Evolutionary conservation across 805 yeast genomes (phyloP).

Genomic region (Schwanniomyces vanrijiae): DNA sequence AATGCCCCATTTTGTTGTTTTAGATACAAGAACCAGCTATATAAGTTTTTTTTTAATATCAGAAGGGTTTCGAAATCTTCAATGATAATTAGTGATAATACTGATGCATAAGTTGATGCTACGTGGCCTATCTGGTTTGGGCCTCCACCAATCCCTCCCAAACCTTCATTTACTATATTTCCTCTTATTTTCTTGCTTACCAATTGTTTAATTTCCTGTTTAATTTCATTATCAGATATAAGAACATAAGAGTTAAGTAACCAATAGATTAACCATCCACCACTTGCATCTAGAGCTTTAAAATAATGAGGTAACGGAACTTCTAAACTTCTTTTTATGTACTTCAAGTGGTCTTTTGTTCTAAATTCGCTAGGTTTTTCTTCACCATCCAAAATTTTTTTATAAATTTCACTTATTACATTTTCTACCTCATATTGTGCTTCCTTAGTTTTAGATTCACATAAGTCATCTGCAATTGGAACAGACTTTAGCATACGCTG

Average conservation of each 20-base stretch:
- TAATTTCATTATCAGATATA: conserved; percentile 9
- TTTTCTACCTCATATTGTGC: conserved; percentile 36
- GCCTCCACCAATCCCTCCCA: conserved; percentile 83
- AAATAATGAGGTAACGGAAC: conserved; percentile 51
- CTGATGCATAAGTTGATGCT: conserved; percentile 81
- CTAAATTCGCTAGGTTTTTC: conserved; percentile 11
- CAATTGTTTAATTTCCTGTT: conserved; percentile 31
- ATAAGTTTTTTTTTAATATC: conserved; percentile 38
- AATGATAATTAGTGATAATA: conserved; percentile 58
- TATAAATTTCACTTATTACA: conserved; percentile 27
- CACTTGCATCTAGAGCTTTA: conserved; percentile 77
- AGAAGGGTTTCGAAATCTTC: conserved; percentile 37
- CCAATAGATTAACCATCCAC: conserved; percentile 92
- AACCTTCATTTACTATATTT: conserved; percentile 30
- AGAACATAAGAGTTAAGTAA: conserved; percentile 47
- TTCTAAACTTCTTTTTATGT: conserved; percentile 39
- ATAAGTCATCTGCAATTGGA: conserved; percentile 19
- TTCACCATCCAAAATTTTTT: conserved; percentile 15
- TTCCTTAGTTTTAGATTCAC: conserved; percentile 35
- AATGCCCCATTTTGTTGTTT: conserved; percentile 78
- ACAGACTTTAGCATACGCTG: conserved; percentile 12
- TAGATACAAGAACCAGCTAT: conserved; percentile 63
- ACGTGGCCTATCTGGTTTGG: conserved; percentile 76
- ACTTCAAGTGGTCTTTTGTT: conserved; percentile 42
- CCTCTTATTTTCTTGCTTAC: conserved; percentile 23